Evolutionary conservation across 805 yeast species (phyloP).

Genomic region (Schwanniomyces vanrijiae): DNA sequence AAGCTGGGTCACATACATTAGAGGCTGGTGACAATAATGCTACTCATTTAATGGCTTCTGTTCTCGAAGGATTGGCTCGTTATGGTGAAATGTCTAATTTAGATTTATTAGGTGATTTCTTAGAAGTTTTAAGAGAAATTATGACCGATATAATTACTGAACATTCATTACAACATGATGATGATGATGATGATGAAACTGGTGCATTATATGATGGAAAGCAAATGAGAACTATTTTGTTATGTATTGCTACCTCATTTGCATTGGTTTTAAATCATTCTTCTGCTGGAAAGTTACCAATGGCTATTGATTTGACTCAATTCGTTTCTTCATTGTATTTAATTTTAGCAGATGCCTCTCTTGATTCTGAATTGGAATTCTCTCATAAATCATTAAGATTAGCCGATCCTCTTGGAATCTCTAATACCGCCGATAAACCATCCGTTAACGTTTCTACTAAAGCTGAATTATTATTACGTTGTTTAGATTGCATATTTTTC

Average conservation of each 20-base stretch:
- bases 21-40: conserved; percentile 50
- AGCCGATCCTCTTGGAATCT: conserved; percentile 65
- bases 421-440: conserved; percentile 50
- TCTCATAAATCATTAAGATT: conserved; percentile 78
- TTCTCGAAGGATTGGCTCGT: conserved; percentile 86
- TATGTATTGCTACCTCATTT: conserved; percentile 89
- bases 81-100: conserved; percentile 92
- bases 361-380: conserved; percentile 83
- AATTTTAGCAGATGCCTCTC: conserved; percentile 62
- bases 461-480: conserved; percentile 75
- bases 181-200: conserved; percentile 16
- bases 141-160: conserved; percentile 53
- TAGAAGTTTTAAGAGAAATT: conserved; percentile 85
- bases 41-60: conserved; percentile 66
- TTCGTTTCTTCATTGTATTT: conserved; percentile 77
- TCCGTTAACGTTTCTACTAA: conserved; percentile 86
- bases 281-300: conserved; percentile 55
- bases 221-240: conserved; percentile 68
- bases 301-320: conserved; percentile 67
- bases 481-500: conserved; percentile 81
- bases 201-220: conserved; percentile 33
- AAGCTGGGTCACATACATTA: conserved; percentile 32
- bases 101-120: conserved; percentile 88
- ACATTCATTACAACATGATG: conserved; percentile 29
- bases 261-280: conserved; percentile 77